These are phyloP conservation scores for Monilinia laxa DNA, from an alignment of 2,329 filamentous ascomycete species.

Conservation along the genomic window DNA sequence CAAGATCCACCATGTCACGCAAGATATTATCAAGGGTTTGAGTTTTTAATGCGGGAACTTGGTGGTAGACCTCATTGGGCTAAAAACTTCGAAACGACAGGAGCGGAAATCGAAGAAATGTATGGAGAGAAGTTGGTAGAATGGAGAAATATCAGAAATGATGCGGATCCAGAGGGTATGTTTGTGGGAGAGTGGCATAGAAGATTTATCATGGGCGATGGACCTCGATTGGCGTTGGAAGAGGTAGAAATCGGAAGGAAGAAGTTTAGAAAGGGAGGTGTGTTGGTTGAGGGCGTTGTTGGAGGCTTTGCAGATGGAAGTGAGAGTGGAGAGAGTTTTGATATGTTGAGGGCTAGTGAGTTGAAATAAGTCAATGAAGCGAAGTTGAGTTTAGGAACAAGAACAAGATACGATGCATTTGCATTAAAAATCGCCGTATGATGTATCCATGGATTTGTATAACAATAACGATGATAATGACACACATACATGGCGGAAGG, in stretches of 20 bases:
- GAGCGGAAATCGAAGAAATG: conserved; percentile 61
- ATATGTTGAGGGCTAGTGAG: conserved; percentile 34
- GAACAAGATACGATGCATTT: not conserved
- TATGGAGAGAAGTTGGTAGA: conserved; percentile 67
- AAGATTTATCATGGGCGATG: conserved; percentile 56
- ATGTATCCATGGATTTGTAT: no score
- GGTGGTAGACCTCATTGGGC: conserved; percentile 87
- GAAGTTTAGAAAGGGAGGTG: conserved; percentile 33
- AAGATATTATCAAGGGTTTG: conserved; percentile 85
- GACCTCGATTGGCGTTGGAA: conserved; percentile 34
- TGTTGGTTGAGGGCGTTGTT: conserved; percentile 31
- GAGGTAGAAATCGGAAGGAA: conserved; percentile 35
- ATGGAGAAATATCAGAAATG: conserved; percentile 67
- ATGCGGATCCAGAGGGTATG: conserved; percentile 77
- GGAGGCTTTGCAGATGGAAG: conserved; percentile 23
- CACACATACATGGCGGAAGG: no score
- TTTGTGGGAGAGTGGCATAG: conserved; percentile 91
- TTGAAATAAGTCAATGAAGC: conserved; percentile 13
- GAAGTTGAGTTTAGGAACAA: not conserved
- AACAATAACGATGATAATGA: no score
- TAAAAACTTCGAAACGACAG: conserved; percentile 75
- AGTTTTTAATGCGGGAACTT: conserved; percentile 85
- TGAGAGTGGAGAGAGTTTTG: conserved; percentile 36
- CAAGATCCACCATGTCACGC: conserved; percentile 72
- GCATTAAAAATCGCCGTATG: no score